Conservation (phyloP, 768 basidiomycete species). For the Auricularia heimuer region DNA sequence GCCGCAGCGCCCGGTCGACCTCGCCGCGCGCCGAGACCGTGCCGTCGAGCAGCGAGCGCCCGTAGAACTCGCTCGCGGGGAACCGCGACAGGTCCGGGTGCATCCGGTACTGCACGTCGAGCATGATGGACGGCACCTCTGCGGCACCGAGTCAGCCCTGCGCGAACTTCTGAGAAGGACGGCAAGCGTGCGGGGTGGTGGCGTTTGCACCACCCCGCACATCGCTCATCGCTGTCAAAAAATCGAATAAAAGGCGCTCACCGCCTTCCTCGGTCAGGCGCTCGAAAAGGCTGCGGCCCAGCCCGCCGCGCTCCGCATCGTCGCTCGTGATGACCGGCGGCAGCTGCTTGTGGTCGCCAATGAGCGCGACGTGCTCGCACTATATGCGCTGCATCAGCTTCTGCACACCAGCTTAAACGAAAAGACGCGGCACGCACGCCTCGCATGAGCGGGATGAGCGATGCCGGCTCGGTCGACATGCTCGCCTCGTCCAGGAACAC, state of each 20-base stretch:
- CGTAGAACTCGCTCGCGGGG: slow-evolving; percentile 79
- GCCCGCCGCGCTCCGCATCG: slow-evolving; percentile 61
- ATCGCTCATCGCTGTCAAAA: not conserved
- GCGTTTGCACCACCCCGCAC: too few relatives aligned
- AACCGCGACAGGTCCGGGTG: slow-evolving; percentile 84
- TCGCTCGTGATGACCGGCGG: slow-evolving; percentile 78
- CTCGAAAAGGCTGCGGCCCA: slow-evolving; percentile 81
- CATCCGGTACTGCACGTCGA: slow-evolving; percentile 95
- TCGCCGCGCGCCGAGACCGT: slow-evolving; percentile 47
- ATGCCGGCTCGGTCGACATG: slow-evolving; percentile 92
- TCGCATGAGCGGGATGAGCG: slow-evolving; percentile 87
- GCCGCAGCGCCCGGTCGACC: slow-evolving; percentile 40
- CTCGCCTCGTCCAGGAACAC: slow-evolving; percentile 93
- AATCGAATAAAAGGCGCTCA: slow-evolving; percentile 27
- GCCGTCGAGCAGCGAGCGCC: slow-evolving; percentile 58
- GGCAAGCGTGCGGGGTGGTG: not conserved
- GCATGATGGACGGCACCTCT: slow-evolving; percentile 86
- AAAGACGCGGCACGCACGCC: slow-evolving; percentile 49
- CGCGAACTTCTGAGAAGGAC: not conserved
- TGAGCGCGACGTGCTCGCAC: slow-evolving; percentile 76
- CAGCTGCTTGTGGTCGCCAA: slow-evolving; percentile 96
- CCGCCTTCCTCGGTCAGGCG: slow-evolving; percentile 74
- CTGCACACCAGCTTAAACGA: slow-evolving; percentile 9
- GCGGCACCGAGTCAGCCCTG: not conserved
- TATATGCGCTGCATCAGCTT: slow-evolving; percentile 21